Evolutionary conservation across 1,284 basidiomycete species (phyloP), one percentile per base, ranked within the genome.

Genomic region (Ganoderma leucocontextum): DNA sequence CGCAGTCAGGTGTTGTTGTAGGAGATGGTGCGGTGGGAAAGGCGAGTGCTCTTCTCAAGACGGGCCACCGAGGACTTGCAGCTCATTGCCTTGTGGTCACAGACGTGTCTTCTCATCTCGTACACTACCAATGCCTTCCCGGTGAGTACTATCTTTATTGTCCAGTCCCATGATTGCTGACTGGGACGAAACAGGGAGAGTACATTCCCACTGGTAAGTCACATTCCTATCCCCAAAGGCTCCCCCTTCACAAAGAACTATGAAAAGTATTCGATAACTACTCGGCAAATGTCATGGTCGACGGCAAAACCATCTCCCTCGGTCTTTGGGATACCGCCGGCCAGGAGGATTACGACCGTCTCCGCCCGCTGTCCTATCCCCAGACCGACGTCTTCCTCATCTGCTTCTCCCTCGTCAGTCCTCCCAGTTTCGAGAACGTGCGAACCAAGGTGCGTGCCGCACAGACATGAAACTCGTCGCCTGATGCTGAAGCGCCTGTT

Each of bases 21-120:
- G 97, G 97, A 78, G 97, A 99, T 86, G 97, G 97, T 91, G 97
- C 97, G 67, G 97, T 99, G 78, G 97, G 97, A 84, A 99, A 99
- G 94, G 97, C 93, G 74, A 77, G 89, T 82, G 65, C 15, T 22
- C 47, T 39, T 59, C 47, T 44, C 63, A 38, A 38, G 25, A 29
- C 22, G 42, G 52, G 55, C 62, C 36, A 39, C 13, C 52, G n/a
- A 59, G 60, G 55, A 57, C 53, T 62, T 66, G 59, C 60, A 63
- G 60, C 71, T 74, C 57, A 67, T 57, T 62, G 52, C 41, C 67
- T 59, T 41, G 55, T 63, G 58, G 60, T n/a, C 53, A 25, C 78
- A 98, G 96, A 98, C 97, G 67, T 98, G 96, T 83, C 91, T 98
- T 73, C 89, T 98, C 78, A 98, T 98, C 82, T 97, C 96, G 60